These are phyloP conservation scores for Penicillium thymicola DNA, from an alignment of 2,329 filamentous ascomycete genomes.

Conservation along the genomic window DNA sequence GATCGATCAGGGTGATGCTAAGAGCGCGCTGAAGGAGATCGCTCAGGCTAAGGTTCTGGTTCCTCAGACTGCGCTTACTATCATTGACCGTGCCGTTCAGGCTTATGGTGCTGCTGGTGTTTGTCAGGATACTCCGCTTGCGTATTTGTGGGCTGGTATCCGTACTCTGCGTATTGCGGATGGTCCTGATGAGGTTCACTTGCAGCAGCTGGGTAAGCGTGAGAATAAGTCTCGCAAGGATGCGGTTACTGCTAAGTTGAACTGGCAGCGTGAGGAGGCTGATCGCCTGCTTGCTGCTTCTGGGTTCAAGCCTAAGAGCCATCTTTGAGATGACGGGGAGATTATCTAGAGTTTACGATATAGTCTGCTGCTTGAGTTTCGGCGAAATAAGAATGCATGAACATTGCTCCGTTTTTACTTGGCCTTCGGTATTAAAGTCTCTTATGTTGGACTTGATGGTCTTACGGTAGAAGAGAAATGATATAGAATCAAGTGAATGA, in stretches of 20 bases:
- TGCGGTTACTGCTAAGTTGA: constrained; percentile 41
- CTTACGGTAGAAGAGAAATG: not conserved
- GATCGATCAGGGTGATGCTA: constrained; percentile 86
- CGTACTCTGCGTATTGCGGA: constrained; percentile 83
- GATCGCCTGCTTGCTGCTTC: constrained; percentile 37
- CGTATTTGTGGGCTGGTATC: constrained; percentile 75
- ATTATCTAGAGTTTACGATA: not conserved
- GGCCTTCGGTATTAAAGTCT: too few relatives aligned
- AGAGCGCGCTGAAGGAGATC: constrained; percentile 87
- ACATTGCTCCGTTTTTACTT: not conserved
- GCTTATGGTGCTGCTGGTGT: constrained; percentile 88
- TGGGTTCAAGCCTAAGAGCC: constrained; percentile 38
- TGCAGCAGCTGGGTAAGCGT: constrained; percentile 57
- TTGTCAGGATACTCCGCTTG: constrained; percentile 89
- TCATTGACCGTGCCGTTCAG: constrained; percentile 94
- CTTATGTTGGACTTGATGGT: not conserved
- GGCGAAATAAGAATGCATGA: constrained; percentile 1
- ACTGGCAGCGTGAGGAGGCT: constrained; percentile 41
- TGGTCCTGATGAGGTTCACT: constrained; percentile 93
- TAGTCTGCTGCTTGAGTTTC: not conserved
- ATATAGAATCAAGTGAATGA: constrained; percentile 8
- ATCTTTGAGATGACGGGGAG: constrained; percentile 22
- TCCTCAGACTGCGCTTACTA: constrained; percentile 73
- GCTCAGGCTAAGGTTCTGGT: constrained; percentile 93
- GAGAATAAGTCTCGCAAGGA: constrained; percentile 52